These are phyloP conservation scores for Astragalus membranaceus DNA, from an alignment of 306 rosid species.

Conservation along the genomic window DNA sequence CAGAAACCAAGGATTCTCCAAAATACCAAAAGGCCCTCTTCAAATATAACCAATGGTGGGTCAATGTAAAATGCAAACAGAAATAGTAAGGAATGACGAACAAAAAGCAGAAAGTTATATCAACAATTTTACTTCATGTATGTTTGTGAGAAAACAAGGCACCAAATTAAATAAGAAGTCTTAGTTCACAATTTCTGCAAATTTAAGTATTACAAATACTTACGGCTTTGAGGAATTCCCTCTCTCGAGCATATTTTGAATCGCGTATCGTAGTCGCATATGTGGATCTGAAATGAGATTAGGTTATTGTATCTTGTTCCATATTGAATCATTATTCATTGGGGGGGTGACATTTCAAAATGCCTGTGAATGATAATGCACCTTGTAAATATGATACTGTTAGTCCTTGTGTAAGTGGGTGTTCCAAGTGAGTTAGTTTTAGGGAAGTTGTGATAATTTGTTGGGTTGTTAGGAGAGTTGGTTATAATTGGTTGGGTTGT, in stretches of 20 bases:
- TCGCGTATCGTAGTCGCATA: slow-evolving; percentile 94
- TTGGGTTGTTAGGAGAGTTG: too few species aligned
- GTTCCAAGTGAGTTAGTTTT: too few species aligned
- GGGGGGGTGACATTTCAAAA: neutral
- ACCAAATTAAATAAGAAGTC: neutral
- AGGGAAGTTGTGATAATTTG: too few species aligned
- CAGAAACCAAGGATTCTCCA: neutral
- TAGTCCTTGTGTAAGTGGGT: too few species aligned
- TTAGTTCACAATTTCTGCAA: neutral
- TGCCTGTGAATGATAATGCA: neutral
- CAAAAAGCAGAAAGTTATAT: neutral
- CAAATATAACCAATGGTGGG: neutral
- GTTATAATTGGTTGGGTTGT: too few species aligned
- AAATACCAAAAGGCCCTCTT: neutral
- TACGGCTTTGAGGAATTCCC: slow-evolving; percentile 90
- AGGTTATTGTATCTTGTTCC: neutral
- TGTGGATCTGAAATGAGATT: slow-evolving; percentile 56
- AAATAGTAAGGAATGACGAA: neutral
- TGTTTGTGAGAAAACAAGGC: neutral
- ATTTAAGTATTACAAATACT: slow-evolving; percentile 26
- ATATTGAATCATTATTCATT: neutral
- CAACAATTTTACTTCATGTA: neutral
- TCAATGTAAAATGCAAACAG: neutral
- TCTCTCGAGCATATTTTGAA: slow-evolving; percentile 75
- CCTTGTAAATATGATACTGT: neutral